Percentiles rank a stretch among this genome's conserved stretches.
Conservation (phyloP, 441 rosid species). For the Brassica balearica region DNA sequence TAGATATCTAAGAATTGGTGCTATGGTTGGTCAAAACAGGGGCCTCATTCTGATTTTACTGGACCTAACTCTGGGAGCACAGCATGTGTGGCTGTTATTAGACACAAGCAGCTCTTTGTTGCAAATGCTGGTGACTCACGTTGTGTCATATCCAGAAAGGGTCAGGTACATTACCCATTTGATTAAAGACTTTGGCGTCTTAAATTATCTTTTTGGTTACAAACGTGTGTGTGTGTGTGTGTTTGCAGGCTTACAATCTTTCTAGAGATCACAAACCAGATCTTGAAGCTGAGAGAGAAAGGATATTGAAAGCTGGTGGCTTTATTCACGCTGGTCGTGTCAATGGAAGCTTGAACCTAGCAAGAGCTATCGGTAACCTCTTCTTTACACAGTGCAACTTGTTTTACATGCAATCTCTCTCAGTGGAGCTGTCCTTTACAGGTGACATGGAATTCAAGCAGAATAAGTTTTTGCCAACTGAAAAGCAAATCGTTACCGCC, state of each 20-base stretch:
- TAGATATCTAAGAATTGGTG: slow-evolving; percentile 27
- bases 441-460: slow-evolving; percentile 75
- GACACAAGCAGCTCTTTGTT: slow-evolving; percentile 68
- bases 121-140: slow-evolving; percentile 98
- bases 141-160: slow-evolving; percentile 83
- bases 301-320: slow-evolving; percentile 96
- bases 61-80: slow-evolving; percentile 87
- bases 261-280: slow-evolving; percentile 99
- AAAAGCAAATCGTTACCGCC: slow-evolving; percentile 54
- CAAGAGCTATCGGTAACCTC: slow-evolving; percentile 92
- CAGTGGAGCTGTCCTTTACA: slow-evolving; percentile 39
- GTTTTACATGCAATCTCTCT: background rate
- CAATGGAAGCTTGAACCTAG: slow-evolving; percentile 93
- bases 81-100: slow-evolving; percentile 81
- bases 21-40: slow-evolving; percentile 48
- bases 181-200: background rate
- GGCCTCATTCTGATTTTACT: slow-evolving; percentile 87
- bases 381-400: slow-evolving; percentile 1
- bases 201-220: background rate
- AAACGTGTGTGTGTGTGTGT: background rate
- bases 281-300: slow-evolving; percentile 89
- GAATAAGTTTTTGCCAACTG: slow-evolving; percentile 56
- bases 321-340: slow-evolving; percentile 96
- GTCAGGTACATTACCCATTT: slow-evolving; percentile 63
- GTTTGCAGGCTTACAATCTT: slow-evolving; percentile 72